Conservation (phyloP, 495 filamentous ascomycete genomes). For the Apiosordaria backusii region DNA sequence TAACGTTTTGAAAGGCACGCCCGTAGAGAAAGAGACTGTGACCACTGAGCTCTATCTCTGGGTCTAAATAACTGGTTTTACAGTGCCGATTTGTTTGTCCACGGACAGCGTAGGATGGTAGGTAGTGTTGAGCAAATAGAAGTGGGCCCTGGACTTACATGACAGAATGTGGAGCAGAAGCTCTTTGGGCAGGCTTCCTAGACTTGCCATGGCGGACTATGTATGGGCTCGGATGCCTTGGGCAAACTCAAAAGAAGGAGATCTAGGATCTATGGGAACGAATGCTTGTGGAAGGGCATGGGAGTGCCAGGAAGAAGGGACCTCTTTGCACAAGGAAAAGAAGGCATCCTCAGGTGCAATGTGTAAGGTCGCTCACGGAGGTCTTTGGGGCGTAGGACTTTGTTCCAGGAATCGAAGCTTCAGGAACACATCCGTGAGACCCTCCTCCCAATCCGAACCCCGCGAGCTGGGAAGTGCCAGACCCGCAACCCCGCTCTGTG, state of each 20-base stretch:
- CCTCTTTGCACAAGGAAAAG: not conserved
- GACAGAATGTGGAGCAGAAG: constrained; percentile 70
- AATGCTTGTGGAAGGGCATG: not conserved
- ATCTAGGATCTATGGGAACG: not conserved
- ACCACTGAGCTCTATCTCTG: too few relatives aligned
- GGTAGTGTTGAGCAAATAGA: not conserved
- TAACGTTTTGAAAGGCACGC: not conserved
- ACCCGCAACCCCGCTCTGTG: not conserved
- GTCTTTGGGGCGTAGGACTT: constrained; percentile 1
- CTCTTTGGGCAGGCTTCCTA: constrained; percentile 67
- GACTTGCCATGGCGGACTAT: constrained; percentile 27
- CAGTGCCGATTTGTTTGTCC: not conserved
- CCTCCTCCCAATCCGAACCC: not conserved
- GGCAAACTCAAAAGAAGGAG: not conserved
- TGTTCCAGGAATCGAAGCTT: not conserved
- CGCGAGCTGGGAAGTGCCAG: not conserved
- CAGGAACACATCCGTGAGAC: not conserved
- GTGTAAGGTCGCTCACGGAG: not conserved
- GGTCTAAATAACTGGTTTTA: not conserved
- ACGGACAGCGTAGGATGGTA: not conserved
- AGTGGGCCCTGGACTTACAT: constrained; percentile 49
- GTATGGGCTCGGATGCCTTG: constrained; percentile 4
- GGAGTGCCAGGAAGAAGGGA: not conserved
- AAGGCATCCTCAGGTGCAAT: not conserved
- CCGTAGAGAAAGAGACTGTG: too few relatives aligned